These are phyloP conservation scores for Gardenia jasminoides DNA, from an alignment of 257 asterid species.

Conservation along the genomic window DNA sequence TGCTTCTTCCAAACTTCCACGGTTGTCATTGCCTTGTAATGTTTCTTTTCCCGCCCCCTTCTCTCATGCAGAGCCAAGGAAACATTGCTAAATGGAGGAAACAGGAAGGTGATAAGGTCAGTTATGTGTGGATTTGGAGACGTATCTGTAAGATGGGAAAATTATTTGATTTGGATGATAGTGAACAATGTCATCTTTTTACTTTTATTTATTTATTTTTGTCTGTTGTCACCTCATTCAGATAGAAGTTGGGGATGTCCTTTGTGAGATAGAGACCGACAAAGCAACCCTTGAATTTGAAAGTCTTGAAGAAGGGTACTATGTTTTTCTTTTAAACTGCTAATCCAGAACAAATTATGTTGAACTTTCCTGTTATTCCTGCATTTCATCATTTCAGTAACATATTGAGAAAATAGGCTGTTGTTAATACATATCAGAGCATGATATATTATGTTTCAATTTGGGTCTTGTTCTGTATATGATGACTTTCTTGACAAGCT, in stretches of 20 bases:
- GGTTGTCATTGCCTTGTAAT: not conserved
- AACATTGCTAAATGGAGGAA: conserved; percentile 83
- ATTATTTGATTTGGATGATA: not conserved
- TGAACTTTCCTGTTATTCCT: conserved; percentile 8
- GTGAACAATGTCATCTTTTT: conserved; percentile 8
- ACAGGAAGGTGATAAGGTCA: conserved; percentile 97
- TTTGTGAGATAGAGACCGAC: conserved; percentile 99
- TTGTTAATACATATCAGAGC: not conserved
- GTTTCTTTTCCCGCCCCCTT: not conserved
- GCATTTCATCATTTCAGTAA: not conserved
- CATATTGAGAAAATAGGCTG: not conserved
- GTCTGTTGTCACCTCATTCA: conserved; percentile 43
- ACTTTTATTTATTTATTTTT: conserved; percentile 6
- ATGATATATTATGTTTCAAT: not conserved
- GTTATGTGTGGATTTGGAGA: conserved; percentile 20
- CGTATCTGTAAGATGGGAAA: conserved; percentile 10
- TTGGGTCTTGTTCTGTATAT: not conserved
- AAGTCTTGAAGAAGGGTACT: conserved; percentile 99
- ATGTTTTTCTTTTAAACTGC: conserved; percentile 11
- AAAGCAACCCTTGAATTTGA: conserved; percentile 96
- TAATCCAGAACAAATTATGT: not conserved
- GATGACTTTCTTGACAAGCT: conserved; percentile 7
- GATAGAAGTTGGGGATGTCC: conserved; percentile 91
- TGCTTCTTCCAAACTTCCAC: conserved; percentile 7
- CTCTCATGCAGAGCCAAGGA: conserved; percentile 74